Conservation (phyloP, 2,329 filamentous ascomycete genomes). For the Diaporthe citri region DNA sequence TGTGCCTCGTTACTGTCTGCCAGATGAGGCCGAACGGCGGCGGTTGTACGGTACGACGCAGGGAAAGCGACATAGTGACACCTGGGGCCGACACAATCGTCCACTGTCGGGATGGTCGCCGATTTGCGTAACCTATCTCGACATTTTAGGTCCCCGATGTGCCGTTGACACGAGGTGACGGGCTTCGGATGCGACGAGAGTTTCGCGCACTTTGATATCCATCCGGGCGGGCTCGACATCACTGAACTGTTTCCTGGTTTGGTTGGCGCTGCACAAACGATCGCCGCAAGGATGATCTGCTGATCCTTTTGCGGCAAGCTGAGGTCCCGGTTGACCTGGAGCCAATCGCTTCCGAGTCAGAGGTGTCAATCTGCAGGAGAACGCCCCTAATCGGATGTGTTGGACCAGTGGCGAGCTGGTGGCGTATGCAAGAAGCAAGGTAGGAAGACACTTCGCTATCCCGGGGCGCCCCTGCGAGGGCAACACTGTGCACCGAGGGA, state of each 20-base stretch:
- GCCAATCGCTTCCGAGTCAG: constrained; percentile 27
- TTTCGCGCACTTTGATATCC: constrained; percentile 8
- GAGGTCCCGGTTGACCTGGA: constrained; percentile 22
- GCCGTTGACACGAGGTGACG: constrained; percentile 18
- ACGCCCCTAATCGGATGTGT: constrained; percentile 17
- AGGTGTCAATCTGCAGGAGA: constrained; percentile 29
- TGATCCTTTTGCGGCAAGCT: constrained; percentile 34
- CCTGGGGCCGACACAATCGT: constrained; percentile 6
- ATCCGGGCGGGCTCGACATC: background rate
- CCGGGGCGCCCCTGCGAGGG: constrained; percentile 11
- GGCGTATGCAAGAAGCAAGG: constrained; percentile 31
- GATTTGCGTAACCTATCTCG: constrained; percentile 23
- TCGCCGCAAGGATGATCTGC: constrained; percentile 30
- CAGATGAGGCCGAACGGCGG: constrained; percentile 13
- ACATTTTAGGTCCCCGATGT: constrained; percentile 23
- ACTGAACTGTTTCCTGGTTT: constrained; percentile 22
- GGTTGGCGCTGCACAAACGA: constrained; percentile 19
- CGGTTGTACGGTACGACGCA: constrained; percentile 5
- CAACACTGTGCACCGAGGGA: constrained; percentile 5
- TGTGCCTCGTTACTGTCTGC: constrained; percentile 2
- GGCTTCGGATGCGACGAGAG: background rate
- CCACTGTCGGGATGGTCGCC: constrained; percentile 28
- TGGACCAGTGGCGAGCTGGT: constrained; percentile 26
- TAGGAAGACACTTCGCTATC: constrained; percentile 26
- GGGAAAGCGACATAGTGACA: constrained; percentile 26